These are phyloP conservation scores for Viola pubescens DNA, from an alignment of 441 rosid species.

Conservation along the genomic window DNA sequence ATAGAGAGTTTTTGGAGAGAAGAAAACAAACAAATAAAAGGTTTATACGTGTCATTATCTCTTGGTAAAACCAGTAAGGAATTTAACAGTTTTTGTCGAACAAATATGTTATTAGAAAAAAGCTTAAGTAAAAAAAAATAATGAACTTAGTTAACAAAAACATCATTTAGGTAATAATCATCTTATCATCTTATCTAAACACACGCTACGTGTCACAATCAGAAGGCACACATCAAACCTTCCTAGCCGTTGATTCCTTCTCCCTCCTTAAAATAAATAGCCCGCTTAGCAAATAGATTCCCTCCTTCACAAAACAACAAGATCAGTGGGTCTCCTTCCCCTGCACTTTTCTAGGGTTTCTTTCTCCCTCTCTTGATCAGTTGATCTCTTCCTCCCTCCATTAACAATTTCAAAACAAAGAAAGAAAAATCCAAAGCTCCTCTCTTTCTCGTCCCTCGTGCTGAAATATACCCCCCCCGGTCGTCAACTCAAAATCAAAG, in stretches of 20 bases:
- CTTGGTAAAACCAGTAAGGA: background rate
- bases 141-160: too few relatives aligned
- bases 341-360: slow-evolving; percentile 27
- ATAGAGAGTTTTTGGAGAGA: background rate
- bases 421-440: too few relatives aligned
- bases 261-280: slow-evolving; percentile 16
- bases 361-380: background rate
- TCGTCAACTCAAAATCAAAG: background rate
- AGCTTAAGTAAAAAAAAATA: background rate
- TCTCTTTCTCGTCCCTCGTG: background rate
- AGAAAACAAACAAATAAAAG: background rate
- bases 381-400: background rate
- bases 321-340: slow-evolving; percentile 14
- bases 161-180: too few relatives aligned
- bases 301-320: slow-evolving; percentile 19
- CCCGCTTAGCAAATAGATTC: slow-evolving; percentile 15
- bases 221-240: background rate
- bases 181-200: too few relatives aligned
- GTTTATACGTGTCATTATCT: background rate
- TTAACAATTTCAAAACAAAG: background rate
- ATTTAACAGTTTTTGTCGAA: background rate
- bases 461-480: background rate
- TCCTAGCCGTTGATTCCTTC: slow-evolving; percentile 28
- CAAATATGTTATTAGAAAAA: background rate
- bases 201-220: slow-evolving; percentile 25